phyloP scores from a whole-genome alignment of 441 rosid genomes.

The Pelargonium australe region DNA sequence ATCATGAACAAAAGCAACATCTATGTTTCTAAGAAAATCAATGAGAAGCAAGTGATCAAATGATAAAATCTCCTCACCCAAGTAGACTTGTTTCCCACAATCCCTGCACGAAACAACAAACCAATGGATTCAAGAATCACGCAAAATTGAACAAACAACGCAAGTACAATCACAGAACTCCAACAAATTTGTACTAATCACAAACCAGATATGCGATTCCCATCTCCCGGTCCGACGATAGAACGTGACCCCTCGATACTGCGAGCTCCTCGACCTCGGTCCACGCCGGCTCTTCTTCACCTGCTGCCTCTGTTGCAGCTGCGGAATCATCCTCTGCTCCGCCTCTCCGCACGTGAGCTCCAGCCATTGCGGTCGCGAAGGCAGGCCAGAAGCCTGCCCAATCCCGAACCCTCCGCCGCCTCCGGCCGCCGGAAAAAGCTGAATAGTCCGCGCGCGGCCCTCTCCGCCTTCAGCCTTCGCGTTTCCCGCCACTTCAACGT shows the following conservation, averaged over 20 bases:
- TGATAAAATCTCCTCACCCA: constrained; percentile 39
- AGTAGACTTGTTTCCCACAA: constrained; percentile 87
- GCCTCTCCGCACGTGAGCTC: constrained; percentile 27
- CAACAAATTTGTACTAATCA: neutral
- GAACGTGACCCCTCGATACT: constrained; percentile 88
- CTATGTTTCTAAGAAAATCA: neutral
- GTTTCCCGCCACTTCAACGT: neutral
- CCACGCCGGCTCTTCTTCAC: constrained; percentile 77
- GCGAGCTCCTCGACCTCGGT: constrained; percentile 83
- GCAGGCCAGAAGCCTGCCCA: constrained; percentile 8
- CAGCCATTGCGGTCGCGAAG: constrained; percentile 30
- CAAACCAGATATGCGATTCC: constrained; percentile 93
- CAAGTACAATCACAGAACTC: neutral
- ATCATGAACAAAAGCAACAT: neutral
- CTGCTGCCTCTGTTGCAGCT: constrained; percentile 28
- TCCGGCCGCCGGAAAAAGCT: constrained; percentile 34
- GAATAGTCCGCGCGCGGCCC: constrained; percentile 24
- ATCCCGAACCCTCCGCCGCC: constrained; percentile 7
- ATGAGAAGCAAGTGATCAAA: neutral
- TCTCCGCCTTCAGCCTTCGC: neutral
- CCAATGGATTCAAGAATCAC: constrained; percentile 3
- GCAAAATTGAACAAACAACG: neutral
- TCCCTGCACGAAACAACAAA: constrained; percentile 50
- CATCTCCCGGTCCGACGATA: constrained; percentile 90
- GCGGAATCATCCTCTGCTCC: constrained; percentile 24